phyloP scores from a whole-genome alignment of 2,329 filamentous ascomycete species.

The Aspergillus puulaauensis region DNA sequence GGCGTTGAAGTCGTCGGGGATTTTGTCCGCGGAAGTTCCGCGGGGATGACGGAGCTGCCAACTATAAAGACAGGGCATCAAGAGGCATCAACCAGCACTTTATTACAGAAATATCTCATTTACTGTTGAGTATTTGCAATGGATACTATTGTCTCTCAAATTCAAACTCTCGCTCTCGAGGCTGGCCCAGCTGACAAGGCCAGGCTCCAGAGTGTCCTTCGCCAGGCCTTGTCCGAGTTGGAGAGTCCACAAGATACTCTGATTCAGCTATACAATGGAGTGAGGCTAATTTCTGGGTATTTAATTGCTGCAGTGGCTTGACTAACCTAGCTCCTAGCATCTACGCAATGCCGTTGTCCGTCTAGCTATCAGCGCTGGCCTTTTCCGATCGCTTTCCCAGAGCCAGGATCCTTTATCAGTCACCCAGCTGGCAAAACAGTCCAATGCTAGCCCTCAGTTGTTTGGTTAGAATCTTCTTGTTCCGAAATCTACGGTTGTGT shows the following conservation, averaged over 20 bases:
- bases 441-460: background rate
- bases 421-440: background rate
- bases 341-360: slow-evolving; percentile 16
- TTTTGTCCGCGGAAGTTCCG: no score
- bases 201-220: slow-evolving; percentile 18
- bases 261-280: background rate
- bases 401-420: slow-evolving; percentile 7
- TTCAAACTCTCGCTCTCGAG: slow-evolving; percentile 16
- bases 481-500: no score
- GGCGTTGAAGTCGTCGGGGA: no score
- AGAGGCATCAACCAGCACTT: no score
- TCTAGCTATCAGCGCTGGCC: slow-evolving; percentile 16
- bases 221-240: background rate
- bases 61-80: no score
- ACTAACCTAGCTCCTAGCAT: slow-evolving; percentile 6
- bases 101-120: no score
- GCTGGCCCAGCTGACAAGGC: slow-evolving; percentile 20
- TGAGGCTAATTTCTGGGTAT: background rate
- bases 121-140: background rate
- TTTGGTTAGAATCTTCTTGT: background rate
- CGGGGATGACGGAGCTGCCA: no score
- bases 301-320: no score
- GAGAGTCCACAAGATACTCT: background rate
- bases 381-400: slow-evolving; percentile 15
- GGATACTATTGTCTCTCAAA: background rate